Conservation (phyloP, 768 basidiomycete genomes). For the Goffeauzyma gilvescens region DNA sequence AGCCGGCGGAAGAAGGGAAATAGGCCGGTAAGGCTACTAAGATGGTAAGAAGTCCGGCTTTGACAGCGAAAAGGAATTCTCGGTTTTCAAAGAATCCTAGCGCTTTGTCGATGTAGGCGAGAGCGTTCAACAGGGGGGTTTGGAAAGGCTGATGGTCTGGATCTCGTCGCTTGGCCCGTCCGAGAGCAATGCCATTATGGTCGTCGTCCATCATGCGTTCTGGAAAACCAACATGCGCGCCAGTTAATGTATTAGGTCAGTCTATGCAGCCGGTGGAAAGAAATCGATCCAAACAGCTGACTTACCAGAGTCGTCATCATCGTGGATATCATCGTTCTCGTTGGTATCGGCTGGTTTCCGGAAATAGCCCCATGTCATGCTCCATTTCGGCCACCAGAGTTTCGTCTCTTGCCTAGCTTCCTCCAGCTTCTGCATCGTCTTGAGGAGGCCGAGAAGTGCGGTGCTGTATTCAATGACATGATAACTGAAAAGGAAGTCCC, state of each 20-base stretch:
- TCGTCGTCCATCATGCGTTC: too few relatives aligned
- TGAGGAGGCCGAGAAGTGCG: conserved; percentile 15
- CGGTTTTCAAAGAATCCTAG: conserved; percentile 15
- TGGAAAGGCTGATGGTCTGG: conserved; percentile 26
- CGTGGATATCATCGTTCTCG: conserved; percentile 4
- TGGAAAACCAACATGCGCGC: too few relatives aligned
- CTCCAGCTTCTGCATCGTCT: conserved; percentile 19
- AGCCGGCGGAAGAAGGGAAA: conserved; percentile 15
- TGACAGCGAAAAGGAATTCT: conserved; percentile 26
- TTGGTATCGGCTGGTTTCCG: background rate
- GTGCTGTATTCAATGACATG: conserved; percentile 27
- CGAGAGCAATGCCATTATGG: conserved; percentile 14
- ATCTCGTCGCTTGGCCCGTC: conserved; percentile 21
- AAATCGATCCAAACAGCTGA: conserved; percentile 6
- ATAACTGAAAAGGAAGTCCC: conserved; percentile 24
- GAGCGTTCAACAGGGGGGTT: conserved; percentile 12
- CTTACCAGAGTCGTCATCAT: conserved; percentile 7
- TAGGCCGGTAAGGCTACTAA: conserved; percentile 22
- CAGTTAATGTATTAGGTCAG: too few relatives aligned
- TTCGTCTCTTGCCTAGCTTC: conserved; percentile 3
- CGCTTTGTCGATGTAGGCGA: conserved; percentile 14
- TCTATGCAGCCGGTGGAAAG: too few relatives aligned
- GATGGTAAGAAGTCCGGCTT: conserved; percentile 21
- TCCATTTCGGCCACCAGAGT: conserved; percentile 18
- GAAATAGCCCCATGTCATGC: too few relatives aligned